Evolutionary conservation across 345 rosid genomes (phyloP), one percentile per base, ranked within the genome.

Genomic region (Eucalyptus rudis): DNA sequence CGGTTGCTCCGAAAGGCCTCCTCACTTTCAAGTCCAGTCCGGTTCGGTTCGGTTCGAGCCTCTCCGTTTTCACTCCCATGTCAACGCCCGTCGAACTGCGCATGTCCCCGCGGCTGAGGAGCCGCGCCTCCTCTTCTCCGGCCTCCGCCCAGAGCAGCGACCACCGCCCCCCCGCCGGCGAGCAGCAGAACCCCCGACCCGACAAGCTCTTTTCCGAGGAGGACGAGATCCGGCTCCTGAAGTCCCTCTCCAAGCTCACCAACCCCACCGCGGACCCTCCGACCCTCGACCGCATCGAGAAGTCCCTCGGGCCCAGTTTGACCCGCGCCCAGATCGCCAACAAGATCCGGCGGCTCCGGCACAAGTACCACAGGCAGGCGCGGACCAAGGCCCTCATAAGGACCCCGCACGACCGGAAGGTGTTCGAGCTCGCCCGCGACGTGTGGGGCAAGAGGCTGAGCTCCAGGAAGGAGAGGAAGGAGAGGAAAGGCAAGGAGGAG

Each of bases 151-250:
- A 24, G 36, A 33, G 43, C 59, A 7, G 50, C 36, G 50, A 47
- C 66, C 90, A 31, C 56, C 47, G 33, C 17, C 86, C 86, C 1
- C 64, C 49, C 90, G 31, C 47, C 43, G 40, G 45, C 49, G 29
- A 43, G 14, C 58, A 83, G 79, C 49, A 27, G 44, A 49, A 51
- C 29, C 49, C 76, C 54, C 88, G 90, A 17, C 52, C 86, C 36
- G 86, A 50, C 29, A 68, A 71, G 85, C 45, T 92, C 40, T 91
- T 90, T 90, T 87, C 90, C 47, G 89, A 92, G 17, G 64, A 88
- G 40, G 90, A 92, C 52, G 92, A 89, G 91, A 79, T 92, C 88
- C 81, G 88, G 49, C 90, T 91, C 87, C 90, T 92, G 89, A 87
- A 92, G 68, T 52, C 89, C 80, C 81, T 88, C 36, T 40, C 52